These are phyloP conservation scores for Circinella umbellata DNA, from an alignment of 371 early-diverging fungal genomes.

Conservation along the genomic window DNA sequence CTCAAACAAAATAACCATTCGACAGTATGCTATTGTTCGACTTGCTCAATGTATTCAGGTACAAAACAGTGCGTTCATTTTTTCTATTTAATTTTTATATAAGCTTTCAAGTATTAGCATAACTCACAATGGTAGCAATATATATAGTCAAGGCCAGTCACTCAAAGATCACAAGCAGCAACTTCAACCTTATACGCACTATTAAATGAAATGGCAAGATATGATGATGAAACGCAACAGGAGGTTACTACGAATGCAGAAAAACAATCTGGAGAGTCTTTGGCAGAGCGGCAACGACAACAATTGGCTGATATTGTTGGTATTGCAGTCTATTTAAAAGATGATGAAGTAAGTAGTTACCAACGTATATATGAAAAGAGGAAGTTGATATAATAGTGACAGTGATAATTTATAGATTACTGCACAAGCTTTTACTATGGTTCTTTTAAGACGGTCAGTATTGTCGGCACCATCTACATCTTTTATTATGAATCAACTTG, in stretches of 20 bases:
- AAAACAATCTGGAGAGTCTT: not conserved
- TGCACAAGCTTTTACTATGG: slow-evolving; percentile 61
- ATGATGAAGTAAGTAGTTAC: slow-evolving; percentile 50
- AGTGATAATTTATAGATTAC: slow-evolving; percentile 45
- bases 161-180: slow-evolving; percentile 48
- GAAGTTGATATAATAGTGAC: too few relatives aligned
- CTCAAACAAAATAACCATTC: slow-evolving; percentile 39
- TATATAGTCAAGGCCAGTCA: slow-evolving; percentile 34
- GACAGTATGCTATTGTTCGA: slow-evolving; percentile 57
- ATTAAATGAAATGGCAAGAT: slow-evolving; percentile 56
- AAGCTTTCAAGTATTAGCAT: too few relatives aligned
- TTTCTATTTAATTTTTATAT: too few relatives aligned
- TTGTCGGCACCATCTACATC: slow-evolving; percentile 49
- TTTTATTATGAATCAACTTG: slow-evolving; percentile 55
- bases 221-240: slow-evolving; percentile 26
- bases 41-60: slow-evolving; percentile 66
- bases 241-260: not conserved
- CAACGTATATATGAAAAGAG: too few relatives aligned
- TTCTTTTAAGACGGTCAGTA: slow-evolving; percentile 59
- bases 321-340: slow-evolving; percentile 63
- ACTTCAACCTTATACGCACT: slow-evolving; percentile 62
- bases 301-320: slow-evolving; percentile 56
- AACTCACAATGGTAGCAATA: too few relatives aligned
- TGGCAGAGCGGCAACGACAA: not conserved
- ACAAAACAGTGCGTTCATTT: not conserved